Conservation (phyloP, 148 eudicot species). For the Chenopodium suecicum region DNA sequence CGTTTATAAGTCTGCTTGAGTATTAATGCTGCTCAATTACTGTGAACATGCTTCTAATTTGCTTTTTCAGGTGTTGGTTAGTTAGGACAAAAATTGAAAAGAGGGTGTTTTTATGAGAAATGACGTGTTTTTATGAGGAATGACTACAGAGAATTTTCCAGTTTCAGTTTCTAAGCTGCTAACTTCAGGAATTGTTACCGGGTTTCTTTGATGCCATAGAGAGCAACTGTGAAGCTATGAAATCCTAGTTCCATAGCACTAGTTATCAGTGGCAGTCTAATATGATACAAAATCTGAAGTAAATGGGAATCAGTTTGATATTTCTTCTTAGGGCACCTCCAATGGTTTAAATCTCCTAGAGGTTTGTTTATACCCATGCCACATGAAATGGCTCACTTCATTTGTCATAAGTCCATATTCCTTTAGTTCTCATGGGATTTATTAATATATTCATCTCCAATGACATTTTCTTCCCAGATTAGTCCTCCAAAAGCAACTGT, state of each 20-base stretch:
- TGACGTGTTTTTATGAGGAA: background rate
- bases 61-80: background rate
- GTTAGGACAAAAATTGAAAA: background rate
- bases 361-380: background rate
- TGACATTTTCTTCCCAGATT: background rate
- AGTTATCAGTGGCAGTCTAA: background rate
- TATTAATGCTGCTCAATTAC: background rate
- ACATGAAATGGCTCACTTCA: background rate
- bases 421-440: background rate
- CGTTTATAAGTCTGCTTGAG: background rate
- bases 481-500: too few species aligned
- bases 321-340: background rate
- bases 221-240: background rate
- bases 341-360: background rate
- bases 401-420: background rate
- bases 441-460: background rate
- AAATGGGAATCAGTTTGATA: background rate
- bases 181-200: background rate
- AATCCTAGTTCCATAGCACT: background rate
- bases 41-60: background rate
- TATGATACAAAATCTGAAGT: background rate
- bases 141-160: background rate
- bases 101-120: background rate
- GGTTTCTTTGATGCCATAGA: background rate
- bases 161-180: background rate